Conservation (phyloP, 2,329 filamentous ascomycete genomes). For the Didymella lethalis region DNA sequence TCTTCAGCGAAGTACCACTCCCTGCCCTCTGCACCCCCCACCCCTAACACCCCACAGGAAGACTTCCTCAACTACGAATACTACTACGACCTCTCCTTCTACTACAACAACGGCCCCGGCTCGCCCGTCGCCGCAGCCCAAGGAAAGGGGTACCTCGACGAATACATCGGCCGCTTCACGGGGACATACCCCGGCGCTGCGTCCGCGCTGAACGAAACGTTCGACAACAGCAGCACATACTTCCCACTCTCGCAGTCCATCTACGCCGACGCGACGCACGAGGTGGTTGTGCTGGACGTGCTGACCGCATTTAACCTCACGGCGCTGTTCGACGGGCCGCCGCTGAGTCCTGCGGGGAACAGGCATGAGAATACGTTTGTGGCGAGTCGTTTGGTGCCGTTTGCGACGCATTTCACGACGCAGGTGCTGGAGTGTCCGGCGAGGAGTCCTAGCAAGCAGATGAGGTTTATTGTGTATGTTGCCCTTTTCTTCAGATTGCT, state of each 20-base stretch:
- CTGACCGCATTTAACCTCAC: conserved; percentile 45
- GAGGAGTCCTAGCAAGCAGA: conserved; percentile 35
- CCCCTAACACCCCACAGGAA: conserved; percentile 24
- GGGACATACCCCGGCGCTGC: conserved; percentile 30
- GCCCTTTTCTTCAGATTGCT: background rate
- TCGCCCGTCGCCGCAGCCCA: conserved; percentile 44
- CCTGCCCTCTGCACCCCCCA: background rate
- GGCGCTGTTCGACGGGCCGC: conserved; percentile 39
- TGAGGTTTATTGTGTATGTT: conserved; percentile 42
- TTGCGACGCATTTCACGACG: conserved; percentile 43
- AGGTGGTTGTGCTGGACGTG: conserved; percentile 49
- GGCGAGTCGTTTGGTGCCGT: conserved; percentile 41
- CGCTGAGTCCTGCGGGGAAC: conserved; percentile 31
- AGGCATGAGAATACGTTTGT: conserved; percentile 36
- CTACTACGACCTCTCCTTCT: conserved; percentile 54
- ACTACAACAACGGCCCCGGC: conserved; percentile 45
- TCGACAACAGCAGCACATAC: conserved; percentile 53
- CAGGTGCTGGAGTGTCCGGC: conserved; percentile 39
- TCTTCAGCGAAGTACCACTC: conserved; percentile 49
- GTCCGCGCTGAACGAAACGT: conserved; percentile 40
- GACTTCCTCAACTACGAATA: conserved; percentile 57
- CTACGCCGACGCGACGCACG: conserved; percentile 54
- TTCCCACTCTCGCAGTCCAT: conserved; percentile 57
- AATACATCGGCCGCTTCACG: conserved; percentile 42
- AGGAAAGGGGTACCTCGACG: conserved; percentile 44